Evolutionary conservation across 2,329 filamentous ascomycete genomes (phyloP), one percentile per base, ranked within the genome.

Genomic region (Leptoxyphium fumago): DNA sequence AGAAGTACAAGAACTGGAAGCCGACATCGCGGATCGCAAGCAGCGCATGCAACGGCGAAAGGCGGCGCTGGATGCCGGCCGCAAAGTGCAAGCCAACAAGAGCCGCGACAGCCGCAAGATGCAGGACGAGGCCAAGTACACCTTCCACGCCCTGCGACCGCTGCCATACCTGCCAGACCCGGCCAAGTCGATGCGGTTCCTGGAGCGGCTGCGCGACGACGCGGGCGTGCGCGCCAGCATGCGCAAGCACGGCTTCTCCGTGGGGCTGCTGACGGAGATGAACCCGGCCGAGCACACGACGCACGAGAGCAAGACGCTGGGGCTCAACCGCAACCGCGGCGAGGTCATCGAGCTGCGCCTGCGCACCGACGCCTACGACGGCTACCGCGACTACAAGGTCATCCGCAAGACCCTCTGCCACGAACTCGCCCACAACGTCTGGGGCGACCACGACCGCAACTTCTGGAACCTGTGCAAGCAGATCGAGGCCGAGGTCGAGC

Each of bases 341-440:
- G 82, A 94, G 61, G 84, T 86, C 1, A 94, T 98, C 45, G 88
- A 96, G 69, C 64, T 98, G 48, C 72, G 91, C 0, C 66, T 98
- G 30, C 72, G 91, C n/a, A 96, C 91, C 1, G 91, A 98, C 64
- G 84, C 84, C 2, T 86, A 91, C 60, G 87, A 94, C 61, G 91
- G 91, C 1, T 96, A 94, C 57, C 70, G 91, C 32, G 86, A 95
- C 60, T 98, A 96, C 66, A 81, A 82, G 54, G 88, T 82, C 0
- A 93, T 98, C 41, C 76, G 91, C 42, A 84, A 84, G 53, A 96
- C 91, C 39, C 70, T 98, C 10, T 96, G 89, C 59, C 91, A 98
- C 65, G 91, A 98, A 67, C 71, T 98, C 14, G 82, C 88, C 51
- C 91, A 98, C 63, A 95, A 94, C 55, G 84, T 94, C 9, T 81